A percentile compares a stretch with the other conserved stretches of the same genome.
These are phyloP conservation scores for Talaromyces rugulosus DNA, from an alignment of 2,329 filamentous ascomycete species.

Conservation along the genomic window DNA sequence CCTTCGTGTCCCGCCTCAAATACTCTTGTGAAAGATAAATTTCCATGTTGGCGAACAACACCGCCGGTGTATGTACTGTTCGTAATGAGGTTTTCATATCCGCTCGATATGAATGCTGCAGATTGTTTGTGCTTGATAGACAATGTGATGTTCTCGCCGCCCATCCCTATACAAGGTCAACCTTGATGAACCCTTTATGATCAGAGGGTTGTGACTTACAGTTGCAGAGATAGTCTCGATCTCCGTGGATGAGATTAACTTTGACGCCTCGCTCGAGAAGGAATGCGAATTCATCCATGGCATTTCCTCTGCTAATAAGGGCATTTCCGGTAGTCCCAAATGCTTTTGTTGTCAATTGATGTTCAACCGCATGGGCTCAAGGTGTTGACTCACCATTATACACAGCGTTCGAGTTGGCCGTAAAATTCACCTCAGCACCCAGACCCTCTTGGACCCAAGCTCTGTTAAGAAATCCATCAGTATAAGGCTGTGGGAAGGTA, in stretches of 20 bases:
- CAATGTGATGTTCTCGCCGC: constrained; percentile 50
- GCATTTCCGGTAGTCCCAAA: background rate
- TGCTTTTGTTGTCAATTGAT: background rate
- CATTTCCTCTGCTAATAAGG: background rate
- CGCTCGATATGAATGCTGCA: constrained; percentile 44
- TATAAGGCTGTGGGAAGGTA: constrained; percentile 16
- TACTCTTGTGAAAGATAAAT: constrained; percentile 47
- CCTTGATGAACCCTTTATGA: background rate
- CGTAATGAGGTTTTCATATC: constrained; percentile 42
- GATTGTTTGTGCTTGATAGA: constrained; percentile 43
- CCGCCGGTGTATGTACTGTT: constrained; percentile 43
- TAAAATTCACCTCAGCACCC: constrained; percentile 59
- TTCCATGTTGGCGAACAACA: constrained; percentile 44
- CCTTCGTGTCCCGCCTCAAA: constrained; percentile 42
- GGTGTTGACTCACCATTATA: constrained; percentile 13
- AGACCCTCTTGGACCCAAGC: constrained; percentile 54
- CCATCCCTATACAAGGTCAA: constrained; percentile 37
- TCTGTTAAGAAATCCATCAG: constrained; percentile 54
- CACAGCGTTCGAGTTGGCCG: constrained; percentile 43
- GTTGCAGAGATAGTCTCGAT: constrained; percentile 46
- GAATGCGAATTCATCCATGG: constrained; percentile 34
- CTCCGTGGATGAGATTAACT: constrained; percentile 55
- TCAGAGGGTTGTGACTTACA: background rate
- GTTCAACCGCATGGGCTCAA: background rate
- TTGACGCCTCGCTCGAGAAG: constrained; percentile 56